Conservation (phyloP, 1,284 basidiomycete species). For the Chalciporus piperatoides region DNA sequence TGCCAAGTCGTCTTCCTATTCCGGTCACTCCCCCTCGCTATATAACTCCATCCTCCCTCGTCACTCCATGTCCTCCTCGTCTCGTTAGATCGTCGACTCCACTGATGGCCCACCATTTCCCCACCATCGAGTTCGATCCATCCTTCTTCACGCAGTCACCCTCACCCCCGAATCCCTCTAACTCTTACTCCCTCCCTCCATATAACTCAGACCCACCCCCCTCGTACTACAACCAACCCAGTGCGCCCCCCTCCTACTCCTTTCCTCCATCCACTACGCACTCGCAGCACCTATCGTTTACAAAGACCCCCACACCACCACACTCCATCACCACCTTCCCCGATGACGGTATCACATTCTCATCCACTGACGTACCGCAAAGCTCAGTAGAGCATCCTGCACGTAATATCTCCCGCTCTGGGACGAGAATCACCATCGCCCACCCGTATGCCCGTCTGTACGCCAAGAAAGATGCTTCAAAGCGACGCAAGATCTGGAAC, state of each 20-base stretch:
- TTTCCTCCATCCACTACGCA: neutral
- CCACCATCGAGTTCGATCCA: constrained; percentile 15
- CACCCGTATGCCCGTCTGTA: constrained; percentile 65
- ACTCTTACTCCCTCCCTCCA: constrained; percentile 1
- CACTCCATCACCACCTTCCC: constrained; percentile 15
- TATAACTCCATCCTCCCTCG: constrained; percentile 15
- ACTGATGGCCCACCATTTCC: constrained; percentile 22
- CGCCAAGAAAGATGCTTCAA: constrained; percentile 57
- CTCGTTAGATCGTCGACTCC: constrained; percentile 7
- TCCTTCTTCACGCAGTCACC: constrained; percentile 6
- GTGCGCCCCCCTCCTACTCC: constrained; percentile 8
- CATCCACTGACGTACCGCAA: constrained; percentile 11
- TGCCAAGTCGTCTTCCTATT: constrained; percentile 13
- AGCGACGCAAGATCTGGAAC: constrained; percentile 70
- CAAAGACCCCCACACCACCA: neutral
- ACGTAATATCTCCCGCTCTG: constrained; percentile 20
- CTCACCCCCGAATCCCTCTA: neutral
- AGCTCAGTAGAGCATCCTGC: constrained; percentile 17
- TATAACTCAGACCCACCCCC: constrained; percentile 16
- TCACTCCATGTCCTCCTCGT: neutral
- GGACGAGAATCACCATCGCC: constrained; percentile 38
- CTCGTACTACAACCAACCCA: constrained; percentile 6
- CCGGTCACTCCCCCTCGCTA: constrained; percentile 9
- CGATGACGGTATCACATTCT: constrained; percentile 24
- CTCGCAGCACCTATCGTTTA: neutral